Conservation (phyloP, 2,329 filamentous ascomycete genomes). For the Ustulina deusta region DNA sequence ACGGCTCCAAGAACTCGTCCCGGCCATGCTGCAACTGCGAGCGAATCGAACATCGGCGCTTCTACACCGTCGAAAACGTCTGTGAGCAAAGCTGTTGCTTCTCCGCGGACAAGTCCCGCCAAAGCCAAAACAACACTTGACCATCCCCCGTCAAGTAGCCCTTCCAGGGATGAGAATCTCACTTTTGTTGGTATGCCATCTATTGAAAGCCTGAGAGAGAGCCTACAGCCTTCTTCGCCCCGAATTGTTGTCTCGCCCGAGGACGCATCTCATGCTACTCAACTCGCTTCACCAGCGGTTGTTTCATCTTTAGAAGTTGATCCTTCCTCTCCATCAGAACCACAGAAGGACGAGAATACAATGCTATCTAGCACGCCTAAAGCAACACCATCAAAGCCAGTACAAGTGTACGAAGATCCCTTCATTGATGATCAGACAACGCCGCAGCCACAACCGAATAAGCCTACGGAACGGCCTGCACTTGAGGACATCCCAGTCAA, state of each 20-base stretch:
- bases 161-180: conserved; percentile 64
- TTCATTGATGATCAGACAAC: conserved; percentile 62
- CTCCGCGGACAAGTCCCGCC: conserved; percentile 58
- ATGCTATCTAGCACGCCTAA: conserved; percentile 37
- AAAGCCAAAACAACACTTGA: conserved; percentile 52
- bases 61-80: conserved; percentile 58
- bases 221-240: conserved; percentile 41
- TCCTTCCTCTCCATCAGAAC: conserved; percentile 50
- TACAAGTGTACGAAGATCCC: conserved; percentile 74
- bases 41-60: conserved; percentile 64
- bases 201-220: conserved; percentile 54
- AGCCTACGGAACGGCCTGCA: conserved; percentile 57
- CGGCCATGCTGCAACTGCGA: conserved; percentile 62
- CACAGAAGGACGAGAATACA: conserved; percentile 33
- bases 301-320: conserved; percentile 51
- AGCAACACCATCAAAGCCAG: conserved; percentile 52
- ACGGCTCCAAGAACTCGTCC: conserved; percentile 60
- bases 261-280: conserved; percentile 49
- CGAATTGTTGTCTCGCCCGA: conserved; percentile 50
- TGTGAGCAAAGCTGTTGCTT: conserved; percentile 52
- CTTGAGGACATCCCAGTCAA: conserved; percentile 72
- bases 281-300: conserved; percentile 39
- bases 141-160: conserved; percentile 54
- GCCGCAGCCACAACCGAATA: conserved; percentile 59
- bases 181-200: conserved; percentile 63